Conservation (phyloP, 2,329 filamentous ascomycete genomes). For the Drechslerella dactyloides region DNA sequence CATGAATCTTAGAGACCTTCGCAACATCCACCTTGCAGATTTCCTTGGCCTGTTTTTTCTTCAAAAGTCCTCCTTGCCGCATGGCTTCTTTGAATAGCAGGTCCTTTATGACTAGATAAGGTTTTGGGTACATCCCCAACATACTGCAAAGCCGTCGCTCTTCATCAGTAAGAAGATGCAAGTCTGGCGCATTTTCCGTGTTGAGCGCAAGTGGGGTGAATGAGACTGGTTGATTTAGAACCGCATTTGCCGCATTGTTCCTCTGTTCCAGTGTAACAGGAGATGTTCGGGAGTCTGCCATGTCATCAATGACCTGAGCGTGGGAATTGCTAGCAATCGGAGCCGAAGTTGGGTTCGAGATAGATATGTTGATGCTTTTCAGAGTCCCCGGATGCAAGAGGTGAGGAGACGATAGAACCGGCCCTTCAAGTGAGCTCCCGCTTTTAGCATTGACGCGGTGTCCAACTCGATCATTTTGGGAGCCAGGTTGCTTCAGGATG, state of each 20-base stretch:
- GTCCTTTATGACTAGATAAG: constrained; percentile 93
- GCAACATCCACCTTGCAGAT: constrained; percentile 82
- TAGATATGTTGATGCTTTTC: constrained; percentile 34
- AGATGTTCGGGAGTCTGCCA: constrained; percentile 11
- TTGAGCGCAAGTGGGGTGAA: constrained; percentile 68
- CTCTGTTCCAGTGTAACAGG: constrained; percentile 18
- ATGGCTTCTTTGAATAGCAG: constrained; percentile 87
- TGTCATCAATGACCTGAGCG: constrained; percentile 21
- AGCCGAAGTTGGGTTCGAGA: constrained; percentile 48
- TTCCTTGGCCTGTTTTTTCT: constrained; percentile 91
- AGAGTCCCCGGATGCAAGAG: constrained; percentile 36
- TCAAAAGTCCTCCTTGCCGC: constrained; percentile 83
- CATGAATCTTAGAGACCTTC: constrained; percentile 85
- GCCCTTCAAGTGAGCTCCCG: constrained; percentile 38
- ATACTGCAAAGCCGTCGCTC: constrained; percentile 86
- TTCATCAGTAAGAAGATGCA: constrained; percentile 82
- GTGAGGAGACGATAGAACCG: constrained; percentile 46
- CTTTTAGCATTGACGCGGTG: constrained; percentile 56
- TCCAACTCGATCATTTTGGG: constrained; percentile 62
- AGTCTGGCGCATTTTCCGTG: constrained; percentile 77
- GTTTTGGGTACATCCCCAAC: constrained; percentile 86
- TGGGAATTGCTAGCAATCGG: constrained; percentile 39
- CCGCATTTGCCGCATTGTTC: constrained; percentile 40
- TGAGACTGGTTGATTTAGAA: constrained; percentile 35
- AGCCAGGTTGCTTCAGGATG: constrained; percentile 57